Conservation (phyloP, 2,329 filamentous ascomycete genomes). For the Trichoderma sp. region DNA sequence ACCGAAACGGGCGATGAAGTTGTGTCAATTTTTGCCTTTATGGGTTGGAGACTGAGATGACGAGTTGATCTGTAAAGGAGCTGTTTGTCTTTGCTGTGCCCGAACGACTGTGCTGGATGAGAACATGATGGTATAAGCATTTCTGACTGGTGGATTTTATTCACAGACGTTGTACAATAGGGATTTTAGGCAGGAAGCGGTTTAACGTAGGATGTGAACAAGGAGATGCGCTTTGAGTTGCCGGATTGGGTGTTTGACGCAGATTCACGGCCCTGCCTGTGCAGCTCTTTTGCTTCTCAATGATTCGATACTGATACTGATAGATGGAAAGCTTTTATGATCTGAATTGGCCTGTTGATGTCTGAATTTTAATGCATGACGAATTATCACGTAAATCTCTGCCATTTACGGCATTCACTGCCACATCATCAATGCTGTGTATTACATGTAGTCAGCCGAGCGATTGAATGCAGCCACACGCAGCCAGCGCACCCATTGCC, state of each 20-base stretch:
- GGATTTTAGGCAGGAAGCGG: background rate
- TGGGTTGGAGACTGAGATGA: background rate
- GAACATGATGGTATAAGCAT: background rate
- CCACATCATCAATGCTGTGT: background rate
- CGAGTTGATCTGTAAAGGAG: background rate
- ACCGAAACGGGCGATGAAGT: background rate
- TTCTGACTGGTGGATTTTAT: conserved; percentile 13
- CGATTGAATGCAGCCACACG: background rate
- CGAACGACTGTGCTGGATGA: background rate
- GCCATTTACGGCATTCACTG: background rate
- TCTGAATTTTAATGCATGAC: background rate
- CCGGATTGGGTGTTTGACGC: background rate
- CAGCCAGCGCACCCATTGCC: background rate
- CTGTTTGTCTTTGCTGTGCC: background rate
- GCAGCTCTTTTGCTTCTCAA: background rate
- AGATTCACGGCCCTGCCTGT: background rate
- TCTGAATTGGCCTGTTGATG: background rate
- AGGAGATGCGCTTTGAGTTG: background rate
- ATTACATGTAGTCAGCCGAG: background rate
- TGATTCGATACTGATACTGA: background rate
- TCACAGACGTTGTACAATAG: background rate
- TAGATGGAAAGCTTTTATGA: background rate
- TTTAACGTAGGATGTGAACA: background rate
- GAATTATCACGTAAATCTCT: background rate
- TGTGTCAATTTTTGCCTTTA: background rate